phyloP scores from a whole-genome alignment of 108 stramenopile species.

The Aurantiochytrium sp. region DNA sequence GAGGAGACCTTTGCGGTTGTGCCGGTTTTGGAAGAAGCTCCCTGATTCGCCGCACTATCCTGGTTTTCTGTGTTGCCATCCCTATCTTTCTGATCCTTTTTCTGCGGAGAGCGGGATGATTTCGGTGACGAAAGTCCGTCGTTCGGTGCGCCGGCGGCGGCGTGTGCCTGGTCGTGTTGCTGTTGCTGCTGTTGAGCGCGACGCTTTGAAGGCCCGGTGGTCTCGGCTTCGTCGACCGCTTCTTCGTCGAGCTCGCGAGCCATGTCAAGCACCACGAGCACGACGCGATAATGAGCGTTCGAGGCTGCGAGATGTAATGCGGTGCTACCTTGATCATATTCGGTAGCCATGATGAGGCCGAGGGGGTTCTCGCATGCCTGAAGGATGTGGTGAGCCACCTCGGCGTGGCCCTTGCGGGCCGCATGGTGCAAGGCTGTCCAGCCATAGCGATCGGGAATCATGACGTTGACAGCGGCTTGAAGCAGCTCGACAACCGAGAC shows the following conservation, averaged over 20 bases:
- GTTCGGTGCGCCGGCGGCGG: no score
- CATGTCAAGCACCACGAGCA: neutral
- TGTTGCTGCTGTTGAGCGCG: no score
- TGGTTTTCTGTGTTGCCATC: neutral
- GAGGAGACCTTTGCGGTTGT: no score
- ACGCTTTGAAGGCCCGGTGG: neutral
- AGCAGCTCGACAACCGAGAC: slow-evolving; percentile 25
- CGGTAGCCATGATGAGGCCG: neutral
- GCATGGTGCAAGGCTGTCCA: slow-evolving; percentile 56
- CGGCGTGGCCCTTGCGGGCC: slow-evolving; percentile 42
- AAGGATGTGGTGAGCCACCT: neutral
- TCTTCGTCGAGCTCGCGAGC: neutral
- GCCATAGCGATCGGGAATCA: slow-evolving; percentile 43
- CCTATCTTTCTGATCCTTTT: neutral
- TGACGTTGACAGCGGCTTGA: slow-evolving; percentile 39
- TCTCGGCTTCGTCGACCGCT: neutral
- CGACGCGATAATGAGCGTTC: neutral
- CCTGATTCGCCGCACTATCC: neutral
- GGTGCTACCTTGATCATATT: neutral
- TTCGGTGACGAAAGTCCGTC: no score
- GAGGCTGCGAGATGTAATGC: neutral
- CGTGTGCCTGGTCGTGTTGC: no score
- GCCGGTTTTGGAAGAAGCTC: neutral
- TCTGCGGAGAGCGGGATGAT: no score
- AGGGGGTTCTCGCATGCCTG: neutral